Percentiles rank a stretch among this genome's conserved stretches.
Conservation (phyloP, 495 filamentous ascomycete species). For the Copromyces sp. region DNA sequence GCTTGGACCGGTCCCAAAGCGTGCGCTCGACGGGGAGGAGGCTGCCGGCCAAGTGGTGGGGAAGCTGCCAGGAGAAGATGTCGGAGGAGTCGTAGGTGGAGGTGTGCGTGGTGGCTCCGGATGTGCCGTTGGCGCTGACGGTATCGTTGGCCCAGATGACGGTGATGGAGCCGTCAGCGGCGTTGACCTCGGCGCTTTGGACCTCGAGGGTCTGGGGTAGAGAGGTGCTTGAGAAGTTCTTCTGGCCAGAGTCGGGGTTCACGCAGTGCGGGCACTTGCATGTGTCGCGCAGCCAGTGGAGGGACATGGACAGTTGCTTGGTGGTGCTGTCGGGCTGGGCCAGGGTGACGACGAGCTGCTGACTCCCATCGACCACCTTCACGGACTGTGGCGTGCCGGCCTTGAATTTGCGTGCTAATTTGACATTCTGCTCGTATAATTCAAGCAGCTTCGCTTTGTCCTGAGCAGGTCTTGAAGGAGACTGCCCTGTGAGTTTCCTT, state of each 20-base stretch:
- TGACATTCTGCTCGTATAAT: background rate
- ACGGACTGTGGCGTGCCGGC: background rate
- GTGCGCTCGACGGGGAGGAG: slow-evolving; percentile 6
- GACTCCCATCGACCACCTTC: background rate
- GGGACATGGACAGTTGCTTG: background rate
- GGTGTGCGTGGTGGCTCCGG: slow-evolving; percentile 10
- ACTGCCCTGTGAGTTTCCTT: background rate
- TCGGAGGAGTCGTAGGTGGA: slow-evolving; percentile 5
- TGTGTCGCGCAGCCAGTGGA: slow-evolving; percentile 60
- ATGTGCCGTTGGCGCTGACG: slow-evolving; percentile 12
- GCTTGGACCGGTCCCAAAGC: slow-evolving; percentile 13
- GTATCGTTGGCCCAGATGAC: slow-evolving; percentile 44
- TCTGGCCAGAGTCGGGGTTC: slow-evolving; percentile 71
- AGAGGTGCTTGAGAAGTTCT: slow-evolving; percentile 64
- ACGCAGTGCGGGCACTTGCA: slow-evolving; percentile 66
- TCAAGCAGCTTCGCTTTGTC: background rate
- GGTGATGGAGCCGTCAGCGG: slow-evolving; percentile 33
- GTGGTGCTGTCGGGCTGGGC: background rate
- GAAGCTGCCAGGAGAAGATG: slow-evolving; percentile 2
- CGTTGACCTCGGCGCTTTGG: slow-evolving; percentile 10
- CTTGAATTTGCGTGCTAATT: background rate
- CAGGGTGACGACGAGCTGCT: background rate
- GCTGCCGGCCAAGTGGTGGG: background rate
- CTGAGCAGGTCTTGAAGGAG: background rate
- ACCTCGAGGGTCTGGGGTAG: slow-evolving; percentile 48